Evolutionary conservation across 768 basidiomycete species (phyloP).

Genomic region (Melanogaster broomeanus): DNA sequence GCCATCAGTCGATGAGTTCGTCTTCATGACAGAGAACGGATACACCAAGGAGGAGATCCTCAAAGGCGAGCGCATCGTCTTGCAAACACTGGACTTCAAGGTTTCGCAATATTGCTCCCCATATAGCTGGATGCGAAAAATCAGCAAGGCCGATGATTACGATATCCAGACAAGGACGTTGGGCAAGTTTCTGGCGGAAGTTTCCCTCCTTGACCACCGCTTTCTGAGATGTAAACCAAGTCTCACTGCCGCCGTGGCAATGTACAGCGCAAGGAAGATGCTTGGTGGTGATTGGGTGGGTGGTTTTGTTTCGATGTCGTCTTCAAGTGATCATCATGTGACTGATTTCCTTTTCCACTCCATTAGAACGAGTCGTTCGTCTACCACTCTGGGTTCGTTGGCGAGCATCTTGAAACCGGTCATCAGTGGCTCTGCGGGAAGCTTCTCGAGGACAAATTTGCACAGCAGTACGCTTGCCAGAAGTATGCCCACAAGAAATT

Average conservation of each 20-base stretch:
- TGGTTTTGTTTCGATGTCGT: conserved; percentile 19
- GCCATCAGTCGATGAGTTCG: conserved; percentile 96
- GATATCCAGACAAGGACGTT: conserved; percentile 97
- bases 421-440: conserved; percentile 83
- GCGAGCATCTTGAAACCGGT: conserved; percentile 82
- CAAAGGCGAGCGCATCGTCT: conserved; percentile 95
- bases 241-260: conserved; percentile 91
- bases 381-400: conserved; percentile 90
- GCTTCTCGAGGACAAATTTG: conserved; percentile 76
- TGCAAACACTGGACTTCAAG: conserved; percentile 94
- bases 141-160: conserved; percentile 98
- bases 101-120: conserved; percentile 98
- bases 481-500: conserved; percentile 99
- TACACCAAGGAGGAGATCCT: conserved; percentile 95
- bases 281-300: conserved; percentile 95
- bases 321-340: conserved; percentile 31
- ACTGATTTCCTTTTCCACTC: conserved; percentile 26
- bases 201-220: conserved; percentile 88
- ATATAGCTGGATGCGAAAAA: conserved; percentile 98
- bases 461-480: conserved; percentile 86
- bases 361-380: conserved; percentile 86
- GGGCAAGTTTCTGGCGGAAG: conserved; percentile 97
- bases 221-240: conserved; percentile 95
- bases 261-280: conserved; percentile 96
- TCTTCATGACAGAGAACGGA: conserved; percentile 95